Percentiles rank a stretch among this genome's conserved stretches.
These are phyloP conservation scores for Ceratobasidium sp. DNA, from an alignment of 1,284 basidiomycete species.

Conservation along the genomic window DNA sequence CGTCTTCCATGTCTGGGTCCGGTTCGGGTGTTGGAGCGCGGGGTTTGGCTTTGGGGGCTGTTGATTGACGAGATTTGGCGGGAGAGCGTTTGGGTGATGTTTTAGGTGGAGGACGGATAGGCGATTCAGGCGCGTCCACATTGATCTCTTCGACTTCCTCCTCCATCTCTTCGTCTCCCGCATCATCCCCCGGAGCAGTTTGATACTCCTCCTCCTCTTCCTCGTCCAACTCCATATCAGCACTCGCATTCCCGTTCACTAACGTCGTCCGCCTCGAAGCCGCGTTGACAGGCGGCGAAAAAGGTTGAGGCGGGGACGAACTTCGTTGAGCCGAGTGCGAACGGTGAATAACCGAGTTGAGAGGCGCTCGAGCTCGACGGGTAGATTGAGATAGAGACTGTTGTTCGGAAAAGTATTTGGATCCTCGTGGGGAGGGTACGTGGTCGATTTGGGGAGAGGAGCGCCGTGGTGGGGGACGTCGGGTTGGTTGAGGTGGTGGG, in stretches of 20 bases:
- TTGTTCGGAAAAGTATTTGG: conserved; percentile 22
- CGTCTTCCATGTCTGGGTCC: conserved; percentile 42
- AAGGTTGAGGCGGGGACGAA: conserved; percentile 24
- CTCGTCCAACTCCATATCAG: conserved; percentile 42
- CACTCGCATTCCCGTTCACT: conserved; percentile 23
- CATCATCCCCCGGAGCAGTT: neutral
- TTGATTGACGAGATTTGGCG: neutral
- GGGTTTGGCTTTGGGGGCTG: conserved; percentile 7
- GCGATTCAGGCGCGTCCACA: conserved; percentile 25
- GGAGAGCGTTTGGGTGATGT: neutral
- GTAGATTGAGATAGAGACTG: conserved; percentile 28
- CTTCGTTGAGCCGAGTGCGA: conserved; percentile 36
- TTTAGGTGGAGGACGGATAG: conserved; percentile 7
- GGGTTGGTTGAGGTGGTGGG: conserved; percentile 4
- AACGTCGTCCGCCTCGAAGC: conserved; percentile 29
- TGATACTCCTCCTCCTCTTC: conserved; percentile 34
- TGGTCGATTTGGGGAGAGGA: conserved; percentile 34
- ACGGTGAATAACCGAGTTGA: conserved; percentile 38
- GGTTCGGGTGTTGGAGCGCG: conserved; percentile 15
- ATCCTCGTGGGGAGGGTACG: conserved; percentile 35
- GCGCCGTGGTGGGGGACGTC: conserved; percentile 12
- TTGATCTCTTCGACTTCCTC: conserved; percentile 37
- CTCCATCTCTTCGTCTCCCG: neutral
- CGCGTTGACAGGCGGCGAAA: neutral
- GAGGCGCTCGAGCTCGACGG: conserved; percentile 39